phyloP scores from a whole-genome alignment of 176 grass and related monocot species.

The Triticum monococcum region DNA sequence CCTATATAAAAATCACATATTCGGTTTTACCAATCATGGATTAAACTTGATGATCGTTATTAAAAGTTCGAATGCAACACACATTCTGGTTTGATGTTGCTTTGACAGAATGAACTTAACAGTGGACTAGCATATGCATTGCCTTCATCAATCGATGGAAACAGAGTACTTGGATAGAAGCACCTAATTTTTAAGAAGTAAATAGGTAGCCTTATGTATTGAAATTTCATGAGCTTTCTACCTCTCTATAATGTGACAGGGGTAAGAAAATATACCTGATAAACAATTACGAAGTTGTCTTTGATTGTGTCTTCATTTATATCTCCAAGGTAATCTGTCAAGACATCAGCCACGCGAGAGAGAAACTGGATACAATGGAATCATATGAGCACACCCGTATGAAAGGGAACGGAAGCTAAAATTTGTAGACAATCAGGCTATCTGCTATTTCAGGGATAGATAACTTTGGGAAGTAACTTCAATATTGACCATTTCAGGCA shows the following conservation, averaged over 20 bases:
- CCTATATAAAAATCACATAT: background rate
- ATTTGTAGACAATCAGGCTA: background rate
- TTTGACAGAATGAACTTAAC: slow-evolving; percentile 8
- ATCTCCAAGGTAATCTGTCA: slow-evolving; percentile 80
- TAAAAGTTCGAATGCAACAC: background rate
- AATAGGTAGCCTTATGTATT: background rate
- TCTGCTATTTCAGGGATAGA: background rate
- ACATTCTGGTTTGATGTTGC: background rate
- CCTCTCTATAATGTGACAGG: background rate
- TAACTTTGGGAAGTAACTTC: background rate
- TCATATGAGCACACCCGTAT: background rate
- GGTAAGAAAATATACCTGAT: slow-evolving; percentile 54
- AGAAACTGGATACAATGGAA: slow-evolving; percentile 64
- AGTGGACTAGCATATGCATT: background rate
- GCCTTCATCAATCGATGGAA: background rate
- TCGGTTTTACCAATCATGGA: background rate
- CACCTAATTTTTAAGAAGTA: background rate
- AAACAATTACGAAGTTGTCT: slow-evolving; percentile 97
- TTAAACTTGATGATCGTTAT: background rate
- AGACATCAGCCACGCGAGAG: slow-evolving; percentile 73
- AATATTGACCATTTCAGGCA: background rate
- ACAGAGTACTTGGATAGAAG: background rate
- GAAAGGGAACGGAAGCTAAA: background rate
- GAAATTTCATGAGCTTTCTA: slow-evolving; percentile 5
- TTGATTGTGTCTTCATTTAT: slow-evolving; percentile 90